Percentiles rank a stretch among this genome's conserved stretches.
Evolutionary conservation across 1,284 basidiomycete genomes (phyloP).

Genomic region (Megacollybia platyphylla): DNA sequence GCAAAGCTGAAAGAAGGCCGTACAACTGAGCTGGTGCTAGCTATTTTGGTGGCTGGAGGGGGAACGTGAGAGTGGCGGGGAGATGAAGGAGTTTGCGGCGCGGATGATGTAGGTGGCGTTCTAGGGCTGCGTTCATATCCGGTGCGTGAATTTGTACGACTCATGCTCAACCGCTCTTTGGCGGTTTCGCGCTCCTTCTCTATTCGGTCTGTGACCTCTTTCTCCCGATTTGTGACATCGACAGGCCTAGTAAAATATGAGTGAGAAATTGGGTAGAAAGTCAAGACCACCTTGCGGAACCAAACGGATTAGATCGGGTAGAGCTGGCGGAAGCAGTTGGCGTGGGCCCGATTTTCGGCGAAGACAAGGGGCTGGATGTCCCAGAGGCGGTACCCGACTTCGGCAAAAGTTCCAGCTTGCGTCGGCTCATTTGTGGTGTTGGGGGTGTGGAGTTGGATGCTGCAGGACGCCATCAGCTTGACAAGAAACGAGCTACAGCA

Average conservation of each 20-base stretch:
- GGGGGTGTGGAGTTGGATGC: slow-evolving; percentile 65
- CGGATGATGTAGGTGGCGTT: slow-evolving; percentile 18
- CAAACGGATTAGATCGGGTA: slow-evolving; percentile 67
- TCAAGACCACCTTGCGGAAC: slow-evolving; percentile 58
- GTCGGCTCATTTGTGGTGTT: slow-evolving; percentile 65
- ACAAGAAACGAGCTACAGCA: neutral
- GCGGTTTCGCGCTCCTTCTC: slow-evolving; percentile 48
- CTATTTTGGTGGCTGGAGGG: slow-evolving; percentile 9
- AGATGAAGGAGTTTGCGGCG: slow-evolving; percentile 18
- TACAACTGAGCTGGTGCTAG: slow-evolving; percentile 27
- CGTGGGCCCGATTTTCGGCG: slow-evolving; percentile 52
- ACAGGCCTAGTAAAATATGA: slow-evolving; percentile 50
- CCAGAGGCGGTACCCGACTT: slow-evolving; percentile 53
- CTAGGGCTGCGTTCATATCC: slow-evolving; percentile 38
- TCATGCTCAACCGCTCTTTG: slow-evolving; percentile 53
- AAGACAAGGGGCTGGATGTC: slow-evolving; percentile 58
- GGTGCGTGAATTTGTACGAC: slow-evolving; percentile 56
- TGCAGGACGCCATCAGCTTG: slow-evolving; percentile 15
- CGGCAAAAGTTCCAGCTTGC: slow-evolving; percentile 75
- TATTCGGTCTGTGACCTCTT: slow-evolving; percentile 57
- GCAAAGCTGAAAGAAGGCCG: slow-evolving; percentile 64
- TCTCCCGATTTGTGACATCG: slow-evolving; percentile 69
- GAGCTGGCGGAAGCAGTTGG: slow-evolving; percentile 27
- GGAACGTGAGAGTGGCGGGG: slow-evolving; percentile 18
- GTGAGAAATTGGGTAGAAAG: neutral